Percentiles rank a stretch among this genome's conserved stretches.
These are phyloP conservation scores for Collybiopsis confluens DNA, from an alignment of 768 basidiomycete genomes.

Conservation along the genomic window DNA sequence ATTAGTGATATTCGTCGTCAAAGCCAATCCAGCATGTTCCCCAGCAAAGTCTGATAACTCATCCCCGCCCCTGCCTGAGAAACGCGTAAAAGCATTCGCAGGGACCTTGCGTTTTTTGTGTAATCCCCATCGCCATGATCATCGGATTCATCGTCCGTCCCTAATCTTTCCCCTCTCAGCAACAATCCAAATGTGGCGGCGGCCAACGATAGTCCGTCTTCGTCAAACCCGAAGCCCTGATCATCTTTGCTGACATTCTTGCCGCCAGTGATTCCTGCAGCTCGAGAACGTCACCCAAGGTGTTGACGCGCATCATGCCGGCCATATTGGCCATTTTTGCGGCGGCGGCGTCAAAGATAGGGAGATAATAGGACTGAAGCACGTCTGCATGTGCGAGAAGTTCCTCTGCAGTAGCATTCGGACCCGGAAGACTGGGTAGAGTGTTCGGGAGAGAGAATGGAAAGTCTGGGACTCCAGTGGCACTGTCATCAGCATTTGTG, in stretches of 20 bases:
- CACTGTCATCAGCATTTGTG: neutral
- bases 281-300: neutral
- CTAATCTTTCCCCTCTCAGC: neutral
- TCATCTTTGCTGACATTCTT: no score
- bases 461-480: neutral
- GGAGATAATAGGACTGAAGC: constrained; percentile 56
- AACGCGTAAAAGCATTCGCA: constrained; percentile 45
- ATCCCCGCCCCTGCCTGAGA: constrained; percentile 19
- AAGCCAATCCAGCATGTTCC: constrained; percentile 15
- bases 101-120: constrained; percentile 85
- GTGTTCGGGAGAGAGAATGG: neutral
- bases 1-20: neutral
- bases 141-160: constrained; percentile 38
- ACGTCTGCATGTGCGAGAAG: constrained; percentile 54
- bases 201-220: neutral
- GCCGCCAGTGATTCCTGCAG: neutral
- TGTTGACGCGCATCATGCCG: neutral
- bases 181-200: constrained; percentile 8
- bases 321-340: neutral
- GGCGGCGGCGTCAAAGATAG: constrained; percentile 35
- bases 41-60: constrained; percentile 11
- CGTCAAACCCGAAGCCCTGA: no score
- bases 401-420: constrained; percentile 51
- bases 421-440: constrained; percentile 25
- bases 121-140: constrained; percentile 60